A percentile compares a stretch with the other conserved stretches of the same genome.
phyloP scores from a whole-genome alignment of 75 land plant species.

The Chamaecyparis obtusa region DNA sequence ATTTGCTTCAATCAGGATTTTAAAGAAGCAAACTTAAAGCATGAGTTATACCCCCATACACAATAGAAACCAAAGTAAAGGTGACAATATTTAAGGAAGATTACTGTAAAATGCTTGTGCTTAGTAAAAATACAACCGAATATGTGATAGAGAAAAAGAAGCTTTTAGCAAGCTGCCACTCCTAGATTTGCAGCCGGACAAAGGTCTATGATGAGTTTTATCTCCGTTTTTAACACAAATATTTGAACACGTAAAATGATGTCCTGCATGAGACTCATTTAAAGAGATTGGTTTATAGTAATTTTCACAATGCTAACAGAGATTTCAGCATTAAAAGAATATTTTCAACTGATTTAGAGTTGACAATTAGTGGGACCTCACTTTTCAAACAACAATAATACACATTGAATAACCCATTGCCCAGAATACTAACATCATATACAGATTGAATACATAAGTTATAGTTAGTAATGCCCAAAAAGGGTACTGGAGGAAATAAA shows the following conservation, averaged over 20 bases:
- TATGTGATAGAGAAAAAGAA: background rate
- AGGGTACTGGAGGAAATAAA: background rate
- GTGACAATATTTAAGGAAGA: background rate
- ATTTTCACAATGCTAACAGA: background rate
- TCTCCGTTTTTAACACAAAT: background rate
- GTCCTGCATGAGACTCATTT: background rate
- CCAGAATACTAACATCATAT: background rate
- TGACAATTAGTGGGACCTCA: background rate
- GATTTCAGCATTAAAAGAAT: background rate
- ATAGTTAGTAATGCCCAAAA: background rate
- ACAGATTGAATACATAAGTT: background rate
- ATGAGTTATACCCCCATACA: background rate
- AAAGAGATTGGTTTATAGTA: background rate
- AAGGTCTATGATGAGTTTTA: background rate
- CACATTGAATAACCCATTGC: background rate
- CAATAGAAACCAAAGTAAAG: background rate
- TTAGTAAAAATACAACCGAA: background rate
- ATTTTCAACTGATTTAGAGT: background rate
- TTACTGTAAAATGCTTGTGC: background rate
- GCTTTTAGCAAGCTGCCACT: background rate
- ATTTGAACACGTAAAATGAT: background rate
- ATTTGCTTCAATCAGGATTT: background rate
- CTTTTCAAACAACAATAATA: background rate
- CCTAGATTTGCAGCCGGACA: background rate
- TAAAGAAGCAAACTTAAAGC: background rate